These are phyloP conservation scores for Ganoderma resinaceum DNA, from an alignment of 1,284 basidiomycete genomes.

Conservation along the genomic window DNA sequence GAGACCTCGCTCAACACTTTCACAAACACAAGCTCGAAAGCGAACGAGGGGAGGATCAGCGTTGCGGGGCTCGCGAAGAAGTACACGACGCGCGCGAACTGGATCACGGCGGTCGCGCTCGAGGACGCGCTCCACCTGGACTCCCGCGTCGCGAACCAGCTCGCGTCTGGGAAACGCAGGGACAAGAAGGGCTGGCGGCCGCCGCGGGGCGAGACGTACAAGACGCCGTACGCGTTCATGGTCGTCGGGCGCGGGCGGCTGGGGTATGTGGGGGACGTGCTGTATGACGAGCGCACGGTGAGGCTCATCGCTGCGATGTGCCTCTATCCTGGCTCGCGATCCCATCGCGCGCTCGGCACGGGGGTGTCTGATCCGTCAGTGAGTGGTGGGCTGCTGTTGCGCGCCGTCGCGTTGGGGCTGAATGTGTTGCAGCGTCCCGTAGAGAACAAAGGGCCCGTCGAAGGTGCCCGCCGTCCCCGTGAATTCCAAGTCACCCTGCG, in stretches of 20 bases:
- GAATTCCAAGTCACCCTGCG: background rate
- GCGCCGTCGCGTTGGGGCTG: background rate
- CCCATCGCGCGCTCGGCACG: background rate
- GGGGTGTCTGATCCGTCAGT: background rate
- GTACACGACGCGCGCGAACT: constrained; percentile 17
- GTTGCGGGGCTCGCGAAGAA: background rate
- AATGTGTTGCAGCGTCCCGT: background rate
- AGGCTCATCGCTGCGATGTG: constrained; percentile 26
- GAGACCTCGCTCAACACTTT: constrained; percentile 12
- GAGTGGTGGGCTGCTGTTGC: background rate
- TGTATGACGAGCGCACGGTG: constrained; percentile 10
- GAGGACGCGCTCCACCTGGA: constrained; percentile 17
- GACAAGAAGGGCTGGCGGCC: background rate
- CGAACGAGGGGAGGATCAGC: background rate
- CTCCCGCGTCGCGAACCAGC: background rate
- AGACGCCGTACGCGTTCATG: constrained; percentile 21
- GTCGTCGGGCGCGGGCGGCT: constrained; percentile 20
- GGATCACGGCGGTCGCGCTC: constrained; percentile 11
- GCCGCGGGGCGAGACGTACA: background rate
- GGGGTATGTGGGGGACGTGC: constrained; percentile 29
- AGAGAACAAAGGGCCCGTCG: background rate
- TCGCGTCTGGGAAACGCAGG: background rate
- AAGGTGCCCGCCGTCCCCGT: background rate
- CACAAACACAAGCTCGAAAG: background rate
- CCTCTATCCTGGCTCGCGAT: background rate